Evolutionary conservation across 106 monocot species (phyloP).

Genomic region (Dendrobium nobile): DNA sequence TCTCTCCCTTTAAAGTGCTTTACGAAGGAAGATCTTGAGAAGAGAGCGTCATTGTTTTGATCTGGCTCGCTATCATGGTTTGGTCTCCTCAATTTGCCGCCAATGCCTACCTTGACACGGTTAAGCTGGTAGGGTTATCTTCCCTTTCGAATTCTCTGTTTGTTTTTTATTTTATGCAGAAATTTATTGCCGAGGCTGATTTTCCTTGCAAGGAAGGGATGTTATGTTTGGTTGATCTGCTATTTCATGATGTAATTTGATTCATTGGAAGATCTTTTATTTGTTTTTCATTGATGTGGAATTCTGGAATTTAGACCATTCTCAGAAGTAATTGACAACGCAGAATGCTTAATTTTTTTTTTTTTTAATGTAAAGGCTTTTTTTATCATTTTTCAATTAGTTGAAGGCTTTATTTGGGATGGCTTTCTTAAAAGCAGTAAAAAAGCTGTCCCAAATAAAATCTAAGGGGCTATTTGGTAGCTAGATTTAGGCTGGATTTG

Average conservation of each 20-base stretch:
- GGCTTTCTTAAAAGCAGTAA: too few species aligned
- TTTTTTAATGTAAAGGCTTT: too few species aligned
- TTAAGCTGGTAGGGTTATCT: slow-evolving; percentile 29
- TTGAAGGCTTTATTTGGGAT: too few species aligned
- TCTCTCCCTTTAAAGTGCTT: background rate
- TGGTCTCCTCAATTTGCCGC: slow-evolving; percentile 42
- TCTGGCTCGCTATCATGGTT: slow-evolving; percentile 16
- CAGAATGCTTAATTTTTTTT: too few species aligned
- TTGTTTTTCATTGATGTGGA: background rate
- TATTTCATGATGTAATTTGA: background rate
- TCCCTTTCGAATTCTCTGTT: background rate
- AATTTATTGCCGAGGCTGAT: background rate
- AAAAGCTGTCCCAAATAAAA: too few species aligned
- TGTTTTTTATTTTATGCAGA: background rate
- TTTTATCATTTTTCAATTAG: too few species aligned
- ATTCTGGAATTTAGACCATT: too few species aligned
- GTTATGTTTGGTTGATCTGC: background rate
- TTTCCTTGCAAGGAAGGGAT: background rate
- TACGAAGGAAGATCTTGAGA: background rate
- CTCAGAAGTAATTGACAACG: too few species aligned
- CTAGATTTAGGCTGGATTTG: too few species aligned
- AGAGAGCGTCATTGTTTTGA: background rate
- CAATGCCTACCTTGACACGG: slow-evolving; percentile 41
- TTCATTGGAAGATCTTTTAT: background rate
- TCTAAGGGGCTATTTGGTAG: too few species aligned